A percentile compares a stretch with the other conserved stretches of the same genome.
These are phyloP conservation scores for Ganoderma meredithae DNA, from an alignment of 1,284 basidiomycete genomes.

Conservation along the genomic window DNA sequence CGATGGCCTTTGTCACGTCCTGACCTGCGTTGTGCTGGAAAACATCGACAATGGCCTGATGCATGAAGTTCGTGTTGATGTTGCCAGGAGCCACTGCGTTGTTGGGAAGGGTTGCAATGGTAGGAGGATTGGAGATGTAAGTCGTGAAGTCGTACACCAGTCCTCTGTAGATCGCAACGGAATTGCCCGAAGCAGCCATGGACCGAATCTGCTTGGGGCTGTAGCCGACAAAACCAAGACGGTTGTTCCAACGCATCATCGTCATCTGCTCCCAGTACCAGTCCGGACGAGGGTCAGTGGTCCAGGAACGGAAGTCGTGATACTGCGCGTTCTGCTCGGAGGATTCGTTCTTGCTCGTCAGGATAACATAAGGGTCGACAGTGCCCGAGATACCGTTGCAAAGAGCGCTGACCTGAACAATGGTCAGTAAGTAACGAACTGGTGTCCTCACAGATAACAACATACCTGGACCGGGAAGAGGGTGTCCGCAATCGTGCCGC, in stretches of 20 bases:
- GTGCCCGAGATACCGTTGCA: conserved; percentile 86
- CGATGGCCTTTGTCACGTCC: conserved; percentile 86
- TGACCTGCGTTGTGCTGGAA: conserved; percentile 85
- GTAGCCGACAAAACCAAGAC: conserved; percentile 91
- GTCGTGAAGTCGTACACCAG: conserved; percentile 89
- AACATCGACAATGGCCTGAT: conserved; percentile 74
- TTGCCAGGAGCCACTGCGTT: conserved; percentile 54
- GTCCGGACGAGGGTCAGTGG: conserved; percentile 91
- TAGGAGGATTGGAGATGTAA: conserved; percentile 71
- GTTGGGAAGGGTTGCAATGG: conserved; percentile 63
- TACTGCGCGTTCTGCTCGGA: conserved; percentile 87
- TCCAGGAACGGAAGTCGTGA: conserved; percentile 93
- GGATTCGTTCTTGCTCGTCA: conserved; percentile 78
- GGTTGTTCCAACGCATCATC: conserved; percentile 86
- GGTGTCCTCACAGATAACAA: conserved; percentile 16
- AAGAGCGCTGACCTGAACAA: conserved; percentile 82
- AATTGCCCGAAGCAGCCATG: conserved; percentile 69
- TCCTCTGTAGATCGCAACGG: conserved; percentile 85
- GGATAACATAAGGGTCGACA: conserved; percentile 46
- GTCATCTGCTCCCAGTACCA: conserved; percentile 98
- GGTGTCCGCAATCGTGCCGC: conserved; percentile 77
- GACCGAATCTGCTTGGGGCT: conserved; percentile 82
- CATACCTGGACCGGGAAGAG: conserved; percentile 94
- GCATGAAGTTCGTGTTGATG: conserved; percentile 83
- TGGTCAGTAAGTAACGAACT: conserved; percentile 20